Base-by-base conservation (phyloP, 495 filamentous ascomycete genomes). In the Viridothelium virens region DNA sequence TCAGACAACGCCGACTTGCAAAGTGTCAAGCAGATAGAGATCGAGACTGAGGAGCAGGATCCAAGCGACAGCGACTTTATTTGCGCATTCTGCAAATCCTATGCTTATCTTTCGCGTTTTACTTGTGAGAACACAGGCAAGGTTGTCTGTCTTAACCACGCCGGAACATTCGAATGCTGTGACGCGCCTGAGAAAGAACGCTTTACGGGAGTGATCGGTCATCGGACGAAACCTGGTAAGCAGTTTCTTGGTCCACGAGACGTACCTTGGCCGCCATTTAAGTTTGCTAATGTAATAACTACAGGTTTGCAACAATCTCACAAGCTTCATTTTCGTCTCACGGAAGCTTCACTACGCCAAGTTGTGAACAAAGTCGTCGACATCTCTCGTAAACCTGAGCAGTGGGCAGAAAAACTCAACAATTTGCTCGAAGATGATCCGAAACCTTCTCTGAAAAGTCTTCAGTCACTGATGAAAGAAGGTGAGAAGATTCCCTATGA, bases 401-500 rank as follows among this genome's bases (percentile, higher is more conserved):
- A 85, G 14, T 99, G 94, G 94, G 85, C 88, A 61, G 89, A 95
- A 56, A 97, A 97, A 77, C 85, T 96, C 67, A 85, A 93, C 71
- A 91, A 86, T 69, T 80, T 88, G 18, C 81, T 97, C 66, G 88
- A 91, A 66, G 89, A 95, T 68, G 89, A 88, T 68, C 84, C 89
- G 18, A 90, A 83, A 63, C 95, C 95, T 64, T 85, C 90, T 65
- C 81, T 99, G 48, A 97, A 96, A 79, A 79, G 86, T 71, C 82
- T 97, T 70, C 89, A 91, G 69, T 85, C 84, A 64, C 84, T 99
- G 63, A 81, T 97, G 37, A 88, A 83, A 76, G 94, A 99, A 83
- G 94, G 95, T 77, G 94, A 99, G 79, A 91, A 91, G 80, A 97
- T 97, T 75, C 91, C 92, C 66, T 96, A 90, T 81, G 90, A 92